Evolutionary conservation across 441 rosid species (phyloP), one percentile per base, ranked within the genome.

Genomic region (Populus hybrid): DNA sequence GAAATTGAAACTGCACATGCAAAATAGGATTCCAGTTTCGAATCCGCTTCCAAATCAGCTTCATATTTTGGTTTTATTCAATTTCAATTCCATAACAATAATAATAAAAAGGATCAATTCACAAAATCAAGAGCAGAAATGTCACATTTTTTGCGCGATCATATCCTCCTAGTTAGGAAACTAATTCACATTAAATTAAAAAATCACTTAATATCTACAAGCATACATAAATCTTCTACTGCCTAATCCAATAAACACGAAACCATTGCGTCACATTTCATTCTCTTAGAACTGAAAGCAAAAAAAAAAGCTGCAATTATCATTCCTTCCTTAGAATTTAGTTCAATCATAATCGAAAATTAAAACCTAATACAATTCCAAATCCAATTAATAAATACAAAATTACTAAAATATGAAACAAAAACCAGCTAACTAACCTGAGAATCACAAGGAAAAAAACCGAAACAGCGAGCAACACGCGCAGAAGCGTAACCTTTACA

Each of bases 381-480:
- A 2, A 46, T 19, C 26, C 11, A 69, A 0, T 9, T 9, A 11
- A 50, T 66, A n/a, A 23, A 2, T 18, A 5, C 3, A 34, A 67
- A 19, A 73, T 1, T 9, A 3, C 6, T 21, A 61, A 21, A 59
- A 59, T 59, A 59, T 5, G 19, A 46, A 46, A 24, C 14, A 24
- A 64, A 7, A 67, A 9, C 24, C 9, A 21, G 28, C 30, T 10
- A 61, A 59, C 28, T 70, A 76, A 93, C 98, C 87, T 95, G 98
- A 34, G 94, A 82, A 84, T 94, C 98, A 73, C 89, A 84, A 12
- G 99, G 98, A 65, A 82, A 91, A 79, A 95, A 95, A 24, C 95
- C 99, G 83, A 95, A 94, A 87, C 98, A 95, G 38, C 97, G 98
- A 12, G 86, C 70, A 34, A 91, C 95, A 36, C 91, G 95, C 78